phyloP scores from a whole-genome alignment of 345 rosid genomes.

The Citrus sp. region DNA sequence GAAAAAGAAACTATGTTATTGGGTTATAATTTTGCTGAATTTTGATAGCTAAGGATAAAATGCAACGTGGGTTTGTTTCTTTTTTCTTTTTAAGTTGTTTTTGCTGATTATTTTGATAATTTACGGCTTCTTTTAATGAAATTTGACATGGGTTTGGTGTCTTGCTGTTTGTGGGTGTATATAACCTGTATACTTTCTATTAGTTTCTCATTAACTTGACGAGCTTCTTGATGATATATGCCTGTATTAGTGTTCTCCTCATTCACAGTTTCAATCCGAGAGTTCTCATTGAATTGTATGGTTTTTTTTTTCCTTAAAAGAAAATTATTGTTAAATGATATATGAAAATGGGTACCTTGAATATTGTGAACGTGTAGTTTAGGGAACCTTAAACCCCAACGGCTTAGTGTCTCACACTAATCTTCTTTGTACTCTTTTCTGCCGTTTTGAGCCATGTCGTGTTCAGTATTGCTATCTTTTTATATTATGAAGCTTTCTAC shows the following conservation, averaged over 20 bases:
- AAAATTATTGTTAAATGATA: not conserved
- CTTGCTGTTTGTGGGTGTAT: not conserved
- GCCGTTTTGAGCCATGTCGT: not conserved
- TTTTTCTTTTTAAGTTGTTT: not conserved
- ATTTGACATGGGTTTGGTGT: not conserved
- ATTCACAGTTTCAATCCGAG: not conserved
- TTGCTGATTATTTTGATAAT: not conserved
- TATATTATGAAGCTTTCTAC: not conserved
- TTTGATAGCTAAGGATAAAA: not conserved
- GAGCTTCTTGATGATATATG: not conserved
- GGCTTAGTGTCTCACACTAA: not conserved
- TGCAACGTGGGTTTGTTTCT: not conserved
- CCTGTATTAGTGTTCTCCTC: not conserved
- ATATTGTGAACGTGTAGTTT: not conserved
- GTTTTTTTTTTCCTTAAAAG: too few relatives aligned
- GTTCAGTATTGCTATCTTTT: not conserved
- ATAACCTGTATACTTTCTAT: not conserved
- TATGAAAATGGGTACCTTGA: not conserved
- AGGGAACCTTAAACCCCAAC: not conserved
- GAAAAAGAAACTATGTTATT: not conserved
- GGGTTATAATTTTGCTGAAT: not conserved
- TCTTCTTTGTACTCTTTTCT: not conserved
- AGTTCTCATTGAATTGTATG: not conserved
- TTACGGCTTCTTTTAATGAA: not conserved
- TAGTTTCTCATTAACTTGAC: not conserved